phyloP scores from a whole-genome alignment of 768 basidiomycete genomes.

The Pholiota molesta region DNA sequence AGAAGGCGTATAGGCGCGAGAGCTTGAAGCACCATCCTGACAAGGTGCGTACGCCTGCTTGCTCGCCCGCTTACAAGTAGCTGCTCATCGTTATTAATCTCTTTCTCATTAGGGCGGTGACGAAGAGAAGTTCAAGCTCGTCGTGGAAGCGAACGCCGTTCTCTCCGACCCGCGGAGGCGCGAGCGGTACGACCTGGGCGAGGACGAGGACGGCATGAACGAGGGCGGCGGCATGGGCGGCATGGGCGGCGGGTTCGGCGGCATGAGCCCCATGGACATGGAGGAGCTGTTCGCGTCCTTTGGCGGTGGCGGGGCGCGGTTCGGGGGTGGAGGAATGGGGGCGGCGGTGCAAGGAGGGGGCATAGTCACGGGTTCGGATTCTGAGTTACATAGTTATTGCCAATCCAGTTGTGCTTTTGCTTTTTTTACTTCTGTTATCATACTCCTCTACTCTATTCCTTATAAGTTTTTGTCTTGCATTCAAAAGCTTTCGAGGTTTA shows the following conservation, averaged over 20 bases:
- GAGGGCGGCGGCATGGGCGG: slow-evolving; percentile 46
- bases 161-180: slow-evolving; percentile 77
- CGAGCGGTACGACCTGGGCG: slow-evolving; percentile 79
- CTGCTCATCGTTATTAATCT: slow-evolving; percentile 14
- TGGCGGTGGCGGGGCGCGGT: slow-evolving; percentile 36
- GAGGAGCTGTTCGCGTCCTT: slow-evolving; percentile 70
- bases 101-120: slow-evolving; percentile 70
- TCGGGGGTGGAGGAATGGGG: slow-evolving; percentile 31
- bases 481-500: too few species aligned
- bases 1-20: slow-evolving; percentile 90
- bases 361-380: slow-evolving; percentile 16
- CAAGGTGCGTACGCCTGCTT: slow-evolving; percentile 49
- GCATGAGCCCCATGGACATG: slow-evolving; percentile 52
- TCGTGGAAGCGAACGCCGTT: slow-evolving; percentile 80
- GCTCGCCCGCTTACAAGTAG: neutral
- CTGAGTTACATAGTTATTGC: neutral
- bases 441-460: too few species aligned
- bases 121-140: slow-evolving; percentile 95
- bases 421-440: neutral
- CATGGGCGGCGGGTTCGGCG: slow-evolving; percentile 46
- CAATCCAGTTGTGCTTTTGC: neutral
- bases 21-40: slow-evolving; percentile 86
- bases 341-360: slow-evolving; percentile 23
- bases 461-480: too few species aligned
- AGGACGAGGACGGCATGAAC: slow-evolving; percentile 73